Conservation (phyloP, 169 alveolate species). For the Neospora caninum region DNA sequence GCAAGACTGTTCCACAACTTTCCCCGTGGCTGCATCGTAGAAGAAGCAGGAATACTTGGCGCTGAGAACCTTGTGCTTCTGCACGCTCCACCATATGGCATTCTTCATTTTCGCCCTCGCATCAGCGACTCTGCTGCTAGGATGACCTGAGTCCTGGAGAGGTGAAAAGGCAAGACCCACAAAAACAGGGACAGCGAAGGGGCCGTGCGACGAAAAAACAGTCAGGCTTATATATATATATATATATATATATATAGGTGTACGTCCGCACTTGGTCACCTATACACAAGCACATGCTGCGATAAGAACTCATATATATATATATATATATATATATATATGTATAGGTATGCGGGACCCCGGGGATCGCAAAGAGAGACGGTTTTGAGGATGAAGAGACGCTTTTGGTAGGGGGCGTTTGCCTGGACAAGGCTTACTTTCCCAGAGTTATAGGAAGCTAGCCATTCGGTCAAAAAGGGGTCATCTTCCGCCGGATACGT, state of each 20-base stretch:
- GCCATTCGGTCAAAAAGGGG: background rate
- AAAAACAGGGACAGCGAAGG: background rate
- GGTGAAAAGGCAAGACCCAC: background rate
- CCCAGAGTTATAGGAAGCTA: background rate
- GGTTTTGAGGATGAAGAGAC: background rate
- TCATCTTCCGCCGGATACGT: background rate
- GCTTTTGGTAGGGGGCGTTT: background rate
- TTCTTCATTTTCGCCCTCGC: background rate
- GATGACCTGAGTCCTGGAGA: background rate
- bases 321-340: background rate
- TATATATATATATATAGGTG: background rate
- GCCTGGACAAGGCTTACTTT: background rate
- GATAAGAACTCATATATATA: background rate
- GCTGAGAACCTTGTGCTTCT: constrained; percentile 12
- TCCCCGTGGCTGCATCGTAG: background rate
- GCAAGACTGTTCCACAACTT: background rate
- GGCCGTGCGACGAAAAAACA: background rate
- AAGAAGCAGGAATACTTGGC: background rate
- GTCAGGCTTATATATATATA: background rate
- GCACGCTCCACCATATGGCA: constrained; percentile 47
- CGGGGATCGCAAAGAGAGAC: no score
- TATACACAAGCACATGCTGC: background rate
- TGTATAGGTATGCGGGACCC: no score
- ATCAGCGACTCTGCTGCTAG: background rate
- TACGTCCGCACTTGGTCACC: no score